Conservation (phyloP, 2,329 filamentous ascomycete species). For the Talaromyces amestolkiae region DNA sequence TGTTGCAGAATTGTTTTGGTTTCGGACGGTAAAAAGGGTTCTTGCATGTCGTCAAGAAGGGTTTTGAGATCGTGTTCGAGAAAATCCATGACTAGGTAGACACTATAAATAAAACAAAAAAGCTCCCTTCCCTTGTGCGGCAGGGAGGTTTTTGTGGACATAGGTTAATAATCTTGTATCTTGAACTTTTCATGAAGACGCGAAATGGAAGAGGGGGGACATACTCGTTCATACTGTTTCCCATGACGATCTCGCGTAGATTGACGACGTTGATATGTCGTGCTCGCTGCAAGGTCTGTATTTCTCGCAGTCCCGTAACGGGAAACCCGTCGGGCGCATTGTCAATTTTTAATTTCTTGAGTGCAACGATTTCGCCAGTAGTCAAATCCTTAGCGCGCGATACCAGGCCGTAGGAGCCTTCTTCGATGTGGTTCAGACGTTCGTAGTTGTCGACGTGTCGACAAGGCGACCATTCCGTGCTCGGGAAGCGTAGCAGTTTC, state of each 20-base stretch:
- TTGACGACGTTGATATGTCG: constrained; percentile 78
- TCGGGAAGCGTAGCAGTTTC: constrained; percentile 68
- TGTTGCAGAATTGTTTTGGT: constrained; percentile 87
- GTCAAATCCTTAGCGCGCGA: constrained; percentile 73
- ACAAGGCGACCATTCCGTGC: constrained; percentile 66
- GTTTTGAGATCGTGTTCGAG: constrained; percentile 95
- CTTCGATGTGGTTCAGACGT: constrained; percentile 92
- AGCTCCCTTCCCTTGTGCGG: not conserved
- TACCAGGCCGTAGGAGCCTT: constrained; percentile 94
- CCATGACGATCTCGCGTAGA: constrained; percentile 80
- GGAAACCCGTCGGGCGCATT: constrained; percentile 76
- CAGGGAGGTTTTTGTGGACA: constrained; percentile 17
- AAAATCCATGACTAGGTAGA: constrained; percentile 96
- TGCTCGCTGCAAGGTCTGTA: constrained; percentile 81
- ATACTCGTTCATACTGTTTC: constrained; percentile 60
- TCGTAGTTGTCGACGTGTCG: constrained; percentile 85
- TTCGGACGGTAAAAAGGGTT: constrained; percentile 89
- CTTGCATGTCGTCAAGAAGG: constrained; percentile 87
- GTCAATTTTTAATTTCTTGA: constrained; percentile 93
- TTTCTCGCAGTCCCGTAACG: constrained; percentile 89
- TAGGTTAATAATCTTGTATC: constrained; percentile 37
- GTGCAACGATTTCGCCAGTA: constrained; percentile 77
- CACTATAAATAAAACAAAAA: constrained; percentile 49
- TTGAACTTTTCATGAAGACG: constrained; percentile 35
- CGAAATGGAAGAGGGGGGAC: constrained; percentile 24